Evolutionary conservation across 305 asterid genomes (phyloP).

Genomic region (Solanum hybrid): DNA sequence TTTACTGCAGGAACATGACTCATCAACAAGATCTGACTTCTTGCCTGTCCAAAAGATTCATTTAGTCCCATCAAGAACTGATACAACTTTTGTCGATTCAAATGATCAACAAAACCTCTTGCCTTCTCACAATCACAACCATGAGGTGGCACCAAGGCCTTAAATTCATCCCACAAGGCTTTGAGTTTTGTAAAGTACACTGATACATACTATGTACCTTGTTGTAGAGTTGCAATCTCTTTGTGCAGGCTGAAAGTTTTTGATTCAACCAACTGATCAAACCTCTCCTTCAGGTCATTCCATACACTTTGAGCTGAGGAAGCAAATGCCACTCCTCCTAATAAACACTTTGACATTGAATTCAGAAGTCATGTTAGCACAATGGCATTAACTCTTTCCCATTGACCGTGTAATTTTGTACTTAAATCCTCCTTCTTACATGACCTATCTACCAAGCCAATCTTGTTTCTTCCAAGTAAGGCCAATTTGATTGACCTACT

Average conservation of each 20-base stretch:
- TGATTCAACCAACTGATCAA: not conserved
- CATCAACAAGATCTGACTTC: not conserved
- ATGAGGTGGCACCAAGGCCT: not conserved
- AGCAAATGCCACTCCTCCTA: too few species aligned
- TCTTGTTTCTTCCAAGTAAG: too few species aligned
- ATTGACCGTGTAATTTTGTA: too few species aligned
- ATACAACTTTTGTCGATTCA: not conserved
- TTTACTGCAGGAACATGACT: not conserved
- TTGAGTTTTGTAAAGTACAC: not conserved
- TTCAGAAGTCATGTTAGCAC: too few species aligned
- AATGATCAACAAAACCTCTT: not conserved
- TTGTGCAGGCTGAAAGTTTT: too few species aligned
- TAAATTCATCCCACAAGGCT: not conserved
- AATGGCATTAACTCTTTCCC: too few species aligned
- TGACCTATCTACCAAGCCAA: too few species aligned
- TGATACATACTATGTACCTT: fast-evolving
- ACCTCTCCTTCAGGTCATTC: too few species aligned
- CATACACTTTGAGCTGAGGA: not conserved
- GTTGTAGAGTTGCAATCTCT: not conserved
- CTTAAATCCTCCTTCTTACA: too few species aligned
- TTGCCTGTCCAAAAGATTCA: not conserved
- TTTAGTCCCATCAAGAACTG: fast-evolving
- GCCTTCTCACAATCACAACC: not conserved
- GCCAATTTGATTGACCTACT: too few species aligned
- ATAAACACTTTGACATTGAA: too few species aligned